phyloP scores from a whole-genome alignment of 108 stramenopile species.

The Cyclotella atomus region DNA sequence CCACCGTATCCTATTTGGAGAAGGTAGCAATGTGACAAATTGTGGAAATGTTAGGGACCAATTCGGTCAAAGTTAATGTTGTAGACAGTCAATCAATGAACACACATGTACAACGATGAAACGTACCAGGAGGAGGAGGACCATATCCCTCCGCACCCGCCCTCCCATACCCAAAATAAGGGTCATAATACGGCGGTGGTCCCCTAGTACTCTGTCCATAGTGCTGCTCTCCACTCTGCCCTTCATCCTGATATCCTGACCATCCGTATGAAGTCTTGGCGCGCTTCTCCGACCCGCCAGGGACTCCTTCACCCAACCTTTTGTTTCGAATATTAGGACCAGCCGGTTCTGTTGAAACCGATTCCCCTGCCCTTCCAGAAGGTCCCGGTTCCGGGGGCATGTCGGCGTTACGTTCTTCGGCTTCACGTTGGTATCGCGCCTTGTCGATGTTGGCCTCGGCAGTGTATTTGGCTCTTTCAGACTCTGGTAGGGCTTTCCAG shows the following conservation, averaged over 20 bases:
- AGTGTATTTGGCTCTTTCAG: conserved; percentile 48
- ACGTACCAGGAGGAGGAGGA: conserved; percentile 15
- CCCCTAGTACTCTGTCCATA: not conserved
- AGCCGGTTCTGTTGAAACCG: not conserved
- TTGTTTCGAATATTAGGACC: conserved; percentile 1
- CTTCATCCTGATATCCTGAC: too few relatives aligned
- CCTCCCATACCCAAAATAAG: conserved; percentile 8
- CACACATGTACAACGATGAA: not conserved
- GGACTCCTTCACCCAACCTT: not conserved
- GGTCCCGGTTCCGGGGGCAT: not conserved
- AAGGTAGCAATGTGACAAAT: not conserved
- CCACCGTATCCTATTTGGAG: conserved; percentile 6
- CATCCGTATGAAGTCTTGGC: too few relatives aligned
- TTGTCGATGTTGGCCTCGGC: conserved; percentile 48
- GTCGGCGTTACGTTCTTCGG: conserved; percentile 18
- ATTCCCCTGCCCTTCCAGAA: too few relatives aligned
- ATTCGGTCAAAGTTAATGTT: not conserved
- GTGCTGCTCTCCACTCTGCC: too few relatives aligned
- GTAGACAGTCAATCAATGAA: too few relatives aligned
- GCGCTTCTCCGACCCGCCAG: not conserved
- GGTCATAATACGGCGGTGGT: conserved; percentile 28
- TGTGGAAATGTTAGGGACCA: not conserved
- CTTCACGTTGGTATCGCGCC: conserved; percentile 48
- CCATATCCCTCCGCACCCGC: not conserved
- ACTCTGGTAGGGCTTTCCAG: conserved; percentile 62